Evolutionary conservation across 306 rosid genomes (phyloP), one percentile per base, ranked within the genome.

Genomic region (Cicer arietinum): DNA sequence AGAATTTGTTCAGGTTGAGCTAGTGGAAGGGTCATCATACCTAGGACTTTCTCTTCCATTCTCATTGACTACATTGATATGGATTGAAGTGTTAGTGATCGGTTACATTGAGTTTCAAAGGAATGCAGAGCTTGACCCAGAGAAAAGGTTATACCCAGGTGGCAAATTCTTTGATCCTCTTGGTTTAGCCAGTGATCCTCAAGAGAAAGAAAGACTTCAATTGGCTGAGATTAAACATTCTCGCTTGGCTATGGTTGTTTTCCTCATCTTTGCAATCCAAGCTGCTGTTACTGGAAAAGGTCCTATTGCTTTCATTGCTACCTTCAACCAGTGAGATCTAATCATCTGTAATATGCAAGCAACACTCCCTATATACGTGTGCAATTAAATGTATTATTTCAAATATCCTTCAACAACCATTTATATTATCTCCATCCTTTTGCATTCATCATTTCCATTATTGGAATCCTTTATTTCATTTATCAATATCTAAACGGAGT

Each of bases 21-120:
- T 92, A 40, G 85, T 88, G 44, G 96, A 89, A 81, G 93, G 97
- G 3, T 52, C 97, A 59, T 88, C 97, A 7, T 92, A 92, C 87
- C 64, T 92, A 1, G 97, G 96, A 11, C 85, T 78, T 1, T 88
- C 97, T 1, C 96, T 89, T 63, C 96, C 97, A 18, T 92, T 89
- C 64, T 85, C 90, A 52, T 0, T 92, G 11, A 83, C 85, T 5
- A 77, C 96, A 78, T 67, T 92, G 83, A 88, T 92, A 37, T 88
- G 93, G 97, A 92, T 89, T 13, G 97, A 92, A 77, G 97, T 89
- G 58, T 6, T 89, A 72, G 39, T 92, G 42, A 85, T 92, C 6
- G 97, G 93, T 6, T 92, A 88, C 93, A 92, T 92, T 48, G 91
- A 92, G 73, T 85, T 85, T 79, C 97, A 89, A 69, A 86, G 97